Evolutionary conservation across 2,329 filamentous ascomycete genomes (phyloP).

Genomic region (Mollisiaceae sp.): DNA sequence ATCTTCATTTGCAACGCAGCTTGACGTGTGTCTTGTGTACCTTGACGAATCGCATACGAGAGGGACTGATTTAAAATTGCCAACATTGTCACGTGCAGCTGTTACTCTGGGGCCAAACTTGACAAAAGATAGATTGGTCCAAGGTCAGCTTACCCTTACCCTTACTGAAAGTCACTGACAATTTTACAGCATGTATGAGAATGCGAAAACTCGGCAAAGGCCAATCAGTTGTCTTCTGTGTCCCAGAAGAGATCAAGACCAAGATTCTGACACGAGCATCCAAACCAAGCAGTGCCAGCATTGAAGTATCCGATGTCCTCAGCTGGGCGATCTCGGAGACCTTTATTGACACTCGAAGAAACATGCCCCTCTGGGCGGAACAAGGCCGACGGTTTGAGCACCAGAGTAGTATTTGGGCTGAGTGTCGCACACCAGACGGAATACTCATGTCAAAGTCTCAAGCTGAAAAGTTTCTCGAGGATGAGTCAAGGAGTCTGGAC

Average conservation of each 20-base stretch:
- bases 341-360: constrained; percentile 52
- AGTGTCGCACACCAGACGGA: neutral
- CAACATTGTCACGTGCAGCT: constrained; percentile 61
- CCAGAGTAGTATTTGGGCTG: constrained; percentile 32
- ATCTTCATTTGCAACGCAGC: constrained; percentile 61
- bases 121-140: constrained; percentile 71
- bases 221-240: constrained; percentile 67
- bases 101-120: constrained; percentile 69
- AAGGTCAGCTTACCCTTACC: constrained; percentile 54
- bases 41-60: constrained; percentile 74
- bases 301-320: constrained; percentile 61
- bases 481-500: constrained; percentile 58
- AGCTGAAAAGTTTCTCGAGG: constrained; percentile 48
- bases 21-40: constrained; percentile 67
- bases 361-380: constrained; percentile 62
- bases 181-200: constrained; percentile 67
- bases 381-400: constrained; percentile 59
- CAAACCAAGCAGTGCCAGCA: constrained; percentile 29
- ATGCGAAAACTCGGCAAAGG: constrained; percentile 71
- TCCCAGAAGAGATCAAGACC: constrained; percentile 61
- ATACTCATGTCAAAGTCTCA: constrained; percentile 2
- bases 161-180: constrained; percentile 12
- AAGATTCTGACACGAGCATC: constrained; percentile 50
- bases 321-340: constrained; percentile 65
- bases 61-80: constrained; percentile 71